Conservation (phyloP, 2,329 filamentous ascomycete genomes). For the Aspergillus sp. region DNA sequence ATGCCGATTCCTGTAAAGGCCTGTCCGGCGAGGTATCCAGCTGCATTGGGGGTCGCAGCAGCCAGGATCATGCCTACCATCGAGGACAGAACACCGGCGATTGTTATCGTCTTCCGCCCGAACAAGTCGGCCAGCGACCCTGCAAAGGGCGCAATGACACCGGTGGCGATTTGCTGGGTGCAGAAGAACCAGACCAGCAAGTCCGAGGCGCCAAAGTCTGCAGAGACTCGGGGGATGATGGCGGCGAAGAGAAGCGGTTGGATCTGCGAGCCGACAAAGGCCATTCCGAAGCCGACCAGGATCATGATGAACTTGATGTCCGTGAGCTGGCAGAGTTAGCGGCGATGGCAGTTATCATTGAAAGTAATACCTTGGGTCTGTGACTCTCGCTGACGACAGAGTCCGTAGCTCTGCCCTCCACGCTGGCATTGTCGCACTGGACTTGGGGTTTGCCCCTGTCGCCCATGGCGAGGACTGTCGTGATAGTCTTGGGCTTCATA, state of each 20-base stretch:
- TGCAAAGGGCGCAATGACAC: slow-evolving; percentile 1
- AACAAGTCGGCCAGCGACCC: not conserved
- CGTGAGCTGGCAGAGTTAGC: too few relatives aligned
- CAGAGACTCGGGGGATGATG: not conserved
- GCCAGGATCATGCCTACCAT: slow-evolving; percentile 4
- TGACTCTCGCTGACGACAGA: too few relatives aligned
- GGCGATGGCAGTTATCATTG: too few relatives aligned
- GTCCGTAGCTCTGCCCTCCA: too few relatives aligned
- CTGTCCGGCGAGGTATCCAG: slow-evolving; percentile 3
- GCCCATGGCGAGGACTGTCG: too few relatives aligned
- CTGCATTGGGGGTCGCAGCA: not conserved
- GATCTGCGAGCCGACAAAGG: slow-evolving; percentile 8
- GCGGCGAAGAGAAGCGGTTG: slow-evolving; percentile 6
- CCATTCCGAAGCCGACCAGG: slow-evolving; percentile 4
- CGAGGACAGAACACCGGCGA: not conserved
- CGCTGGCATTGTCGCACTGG: too few relatives aligned
- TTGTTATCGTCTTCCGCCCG: not conserved
- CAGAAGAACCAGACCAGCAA: slow-evolving; percentile 3
- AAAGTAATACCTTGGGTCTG: too few relatives aligned
- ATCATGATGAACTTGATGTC: not conserved
- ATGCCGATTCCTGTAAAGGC: slow-evolving; percentile 1
- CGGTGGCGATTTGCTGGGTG: not conserved
- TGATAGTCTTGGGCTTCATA: too few relatives aligned
- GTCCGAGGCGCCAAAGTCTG: not conserved
- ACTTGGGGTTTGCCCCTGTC: too few relatives aligned